Conservation (phyloP, 2,329 filamentous ascomycete genomes). For the Calonectria fujianensis region DNA sequence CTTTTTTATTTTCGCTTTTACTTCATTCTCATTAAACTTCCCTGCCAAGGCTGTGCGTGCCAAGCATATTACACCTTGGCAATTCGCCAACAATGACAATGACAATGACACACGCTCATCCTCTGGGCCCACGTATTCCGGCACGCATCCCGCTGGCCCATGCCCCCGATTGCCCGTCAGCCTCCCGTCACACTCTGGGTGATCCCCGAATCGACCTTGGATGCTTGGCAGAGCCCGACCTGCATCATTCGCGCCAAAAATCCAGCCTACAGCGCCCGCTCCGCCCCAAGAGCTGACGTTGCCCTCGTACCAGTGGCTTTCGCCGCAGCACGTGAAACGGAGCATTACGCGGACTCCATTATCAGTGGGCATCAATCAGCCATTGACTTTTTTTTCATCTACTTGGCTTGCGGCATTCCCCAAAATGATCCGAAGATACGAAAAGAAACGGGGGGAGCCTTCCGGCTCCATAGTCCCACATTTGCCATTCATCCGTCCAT, state of each 20-base stretch:
- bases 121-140: neutral
- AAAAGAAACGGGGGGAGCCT: slow-evolving; percentile 12
- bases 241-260: slow-evolving; percentile 24
- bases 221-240: slow-evolving; percentile 12
- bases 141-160: neutral
- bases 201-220: neutral
- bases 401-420: neutral
- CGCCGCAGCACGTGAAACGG: slow-evolving; percentile 24
- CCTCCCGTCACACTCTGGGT: slow-evolving; percentile 5
- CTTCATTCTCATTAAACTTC: neutral
- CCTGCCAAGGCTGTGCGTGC: slow-evolving; percentile 3
- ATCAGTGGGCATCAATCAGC: slow-evolving; percentile 8
- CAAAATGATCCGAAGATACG: slow-evolving; percentile 18
- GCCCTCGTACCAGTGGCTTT: slow-evolving; percentile 27
- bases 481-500: slow-evolving; percentile 12
- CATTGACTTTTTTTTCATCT: slow-evolving; percentile 26
- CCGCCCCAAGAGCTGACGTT: slow-evolving; percentile 47
- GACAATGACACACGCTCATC: neutral
- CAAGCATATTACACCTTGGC: neutral
- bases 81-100: neutral
- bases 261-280: slow-evolving; percentile 36
- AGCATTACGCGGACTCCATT: slow-evolving; percentile 28
- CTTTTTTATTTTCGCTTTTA: neutral
- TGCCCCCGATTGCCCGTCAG: neutral
- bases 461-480: neutral